Conservation (phyloP, 1,284 basidiomycete genomes). For the Naganishia sp. region DNA sequence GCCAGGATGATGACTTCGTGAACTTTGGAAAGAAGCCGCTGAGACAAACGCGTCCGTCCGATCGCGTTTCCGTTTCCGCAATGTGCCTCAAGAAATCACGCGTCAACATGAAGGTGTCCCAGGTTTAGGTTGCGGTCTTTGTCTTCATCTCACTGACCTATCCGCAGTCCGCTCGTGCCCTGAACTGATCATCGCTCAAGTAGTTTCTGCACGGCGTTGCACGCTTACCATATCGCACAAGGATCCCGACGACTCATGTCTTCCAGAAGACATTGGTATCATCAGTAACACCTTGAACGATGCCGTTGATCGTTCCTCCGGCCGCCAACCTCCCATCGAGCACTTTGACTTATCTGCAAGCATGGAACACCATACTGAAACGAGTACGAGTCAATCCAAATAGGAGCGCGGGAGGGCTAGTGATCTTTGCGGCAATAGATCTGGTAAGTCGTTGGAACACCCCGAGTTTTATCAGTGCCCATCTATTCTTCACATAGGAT, state of each 20-base stretch:
- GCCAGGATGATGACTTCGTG: no score
- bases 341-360: constrained; percentile 65
- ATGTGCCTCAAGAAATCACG: constrained; percentile 4
- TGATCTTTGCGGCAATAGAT: constrained; percentile 51
- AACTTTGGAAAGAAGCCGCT: background rate
- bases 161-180: no score
- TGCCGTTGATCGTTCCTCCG: constrained; percentile 54
- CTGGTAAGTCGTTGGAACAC: constrained; percentile 37
- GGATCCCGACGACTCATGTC: constrained; percentile 3
- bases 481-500: constrained; percentile 34
- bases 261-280: background rate
- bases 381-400: constrained; percentile 50
- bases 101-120: background rate
- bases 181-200: no score
- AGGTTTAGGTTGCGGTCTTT: background rate
- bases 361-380: constrained; percentile 77
- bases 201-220: no score
- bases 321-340: constrained; percentile 45
- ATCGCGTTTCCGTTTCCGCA: constrained; percentile 1
- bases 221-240: background rate
- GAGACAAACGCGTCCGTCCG: constrained; percentile 3
- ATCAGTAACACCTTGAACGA: constrained; percentile 32
- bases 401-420: constrained; percentile 35
- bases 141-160: no score
- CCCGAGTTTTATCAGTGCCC: background rate